A percentile compares a stretch with the other conserved stretches of the same genome.
Evolutionary conservation across 352 stramenopile genomes (phyloP).

Genomic region (Saprolegnia diclina): DNA sequence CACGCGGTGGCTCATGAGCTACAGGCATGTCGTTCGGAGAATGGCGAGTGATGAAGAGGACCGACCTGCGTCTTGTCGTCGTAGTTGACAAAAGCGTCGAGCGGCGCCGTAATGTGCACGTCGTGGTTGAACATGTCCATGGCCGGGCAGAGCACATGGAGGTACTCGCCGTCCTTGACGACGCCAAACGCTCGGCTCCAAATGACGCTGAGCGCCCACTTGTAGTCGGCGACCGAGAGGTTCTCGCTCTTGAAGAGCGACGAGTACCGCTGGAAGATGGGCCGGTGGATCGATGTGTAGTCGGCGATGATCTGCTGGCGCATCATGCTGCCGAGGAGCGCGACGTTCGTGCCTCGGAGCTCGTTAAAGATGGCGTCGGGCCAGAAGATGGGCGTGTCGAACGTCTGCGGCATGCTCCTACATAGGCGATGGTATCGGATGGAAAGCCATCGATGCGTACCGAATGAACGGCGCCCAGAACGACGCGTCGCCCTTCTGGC

Average conservation of each 20-base stretch:
- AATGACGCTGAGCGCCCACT: slow-evolving; percentile 68
- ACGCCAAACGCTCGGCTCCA: slow-evolving; percentile 70
- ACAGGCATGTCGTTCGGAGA: background rate
- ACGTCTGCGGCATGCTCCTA: slow-evolving; percentile 37
- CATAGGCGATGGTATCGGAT: background rate
- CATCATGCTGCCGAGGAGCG: slow-evolving; percentile 62
- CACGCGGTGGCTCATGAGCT: slow-evolving; percentile 38
- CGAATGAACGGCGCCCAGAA: slow-evolving; percentile 56
- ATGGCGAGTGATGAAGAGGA: background rate
- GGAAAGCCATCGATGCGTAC: slow-evolving; percentile 7
- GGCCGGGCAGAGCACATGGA: slow-evolving; percentile 53
- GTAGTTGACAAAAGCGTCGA: slow-evolving; percentile 55
- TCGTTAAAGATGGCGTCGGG: slow-evolving; percentile 39
- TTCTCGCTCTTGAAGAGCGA: slow-evolving; percentile 37
- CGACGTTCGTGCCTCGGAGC: slow-evolving; percentile 49
- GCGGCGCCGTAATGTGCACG: slow-evolving; percentile 34
- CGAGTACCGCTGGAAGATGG: slow-evolving; percentile 42
- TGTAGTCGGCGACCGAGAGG: slow-evolving; percentile 51
- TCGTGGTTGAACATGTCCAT: slow-evolving; percentile 82
- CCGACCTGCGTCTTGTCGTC: slow-evolving; percentile 38
- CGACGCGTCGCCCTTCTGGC: slow-evolving; percentile 37
- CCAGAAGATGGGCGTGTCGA: slow-evolving; percentile 61
- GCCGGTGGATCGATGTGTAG: slow-evolving; percentile 51
- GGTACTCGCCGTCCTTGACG: slow-evolving; percentile 35
- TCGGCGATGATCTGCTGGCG: slow-evolving; percentile 48